Percentiles rank a stretch among this genome's conserved stretches.
Evolutionary conservation across 1,139 yeast species (phyloP).

Genomic region (Taiozyma sp.): DNA sequence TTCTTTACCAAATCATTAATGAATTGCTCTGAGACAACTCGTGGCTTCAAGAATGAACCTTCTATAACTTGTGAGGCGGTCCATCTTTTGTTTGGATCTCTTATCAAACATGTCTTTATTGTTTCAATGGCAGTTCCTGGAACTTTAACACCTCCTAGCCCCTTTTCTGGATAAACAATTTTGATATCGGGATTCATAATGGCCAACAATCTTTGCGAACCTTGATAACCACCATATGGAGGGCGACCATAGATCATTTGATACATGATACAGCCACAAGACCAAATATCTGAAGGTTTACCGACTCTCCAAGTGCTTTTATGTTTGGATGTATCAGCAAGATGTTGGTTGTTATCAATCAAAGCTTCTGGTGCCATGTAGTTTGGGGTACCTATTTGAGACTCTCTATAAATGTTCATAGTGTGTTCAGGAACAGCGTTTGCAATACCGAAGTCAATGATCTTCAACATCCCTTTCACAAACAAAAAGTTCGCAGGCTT

Average conservation of each 20-base stretch:
- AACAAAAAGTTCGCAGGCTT: constrained; percentile 94
- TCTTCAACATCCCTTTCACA: constrained; percentile 77
- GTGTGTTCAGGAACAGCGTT: constrained; percentile 93
- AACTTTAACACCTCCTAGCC: constrained; percentile 57
- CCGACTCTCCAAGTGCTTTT: constrained; percentile 78
- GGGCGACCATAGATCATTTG: constrained; percentile 94
- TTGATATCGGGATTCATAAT: constrained; percentile 83
- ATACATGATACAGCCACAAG: constrained; percentile 93
- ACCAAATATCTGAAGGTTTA: constrained; percentile 95
- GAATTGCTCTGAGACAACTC: constrained; percentile 61
- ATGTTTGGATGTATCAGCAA: constrained; percentile 23
- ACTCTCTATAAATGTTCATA: constrained; percentile 80
- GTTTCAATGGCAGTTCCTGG: constrained; percentile 68
- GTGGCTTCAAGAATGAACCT: constrained; percentile 61
- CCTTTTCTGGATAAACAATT: constrained; percentile 60
- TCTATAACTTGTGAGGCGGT: constrained; percentile 60
- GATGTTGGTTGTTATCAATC: constrained; percentile 36
- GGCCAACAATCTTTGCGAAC: constrained; percentile 76
- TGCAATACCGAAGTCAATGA: constrained; percentile 95
- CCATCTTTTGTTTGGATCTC: constrained; percentile 68
- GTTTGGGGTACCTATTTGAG: constrained; percentile 93
- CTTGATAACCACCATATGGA: constrained; percentile 80
- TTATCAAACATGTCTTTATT: constrained; percentile 63
- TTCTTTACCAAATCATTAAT: constrained; percentile 68
- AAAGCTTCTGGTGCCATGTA: constrained; percentile 98